These are phyloP conservation scores for Colletotrichum destructivum DNA, from an alignment of 2,329 filamentous ascomycete genomes.

Conservation along the genomic window DNA sequence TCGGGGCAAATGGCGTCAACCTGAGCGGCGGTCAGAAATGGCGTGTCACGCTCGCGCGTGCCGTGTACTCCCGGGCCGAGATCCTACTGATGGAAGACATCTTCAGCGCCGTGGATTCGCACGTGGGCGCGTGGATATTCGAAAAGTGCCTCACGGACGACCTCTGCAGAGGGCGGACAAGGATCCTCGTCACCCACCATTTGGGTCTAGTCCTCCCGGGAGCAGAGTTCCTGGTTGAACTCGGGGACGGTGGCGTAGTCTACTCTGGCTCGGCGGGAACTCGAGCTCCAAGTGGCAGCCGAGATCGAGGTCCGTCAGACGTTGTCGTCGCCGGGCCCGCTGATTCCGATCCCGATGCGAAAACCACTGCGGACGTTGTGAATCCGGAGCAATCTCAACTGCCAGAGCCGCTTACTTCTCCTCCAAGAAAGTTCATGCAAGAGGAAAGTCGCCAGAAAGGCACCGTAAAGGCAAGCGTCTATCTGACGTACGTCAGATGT, in stretches of 20 bases:
- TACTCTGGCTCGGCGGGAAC: slow-evolving; percentile 64
- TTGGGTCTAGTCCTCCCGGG: slow-evolving; percentile 79
- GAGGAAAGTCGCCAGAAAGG: slow-evolving; percentile 82
- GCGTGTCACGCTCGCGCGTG: slow-evolving; percentile 84
- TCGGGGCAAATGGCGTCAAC: slow-evolving; percentile 88
- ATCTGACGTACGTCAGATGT: slow-evolving; percentile 75
- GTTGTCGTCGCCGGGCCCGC: no score
- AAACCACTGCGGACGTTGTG: slow-evolving; percentile 63
- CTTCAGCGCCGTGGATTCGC: slow-evolving; percentile 86
- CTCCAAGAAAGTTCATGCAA: slow-evolving; percentile 70
- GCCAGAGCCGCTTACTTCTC: no score
- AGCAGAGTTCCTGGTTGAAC: slow-evolving; percentile 81
- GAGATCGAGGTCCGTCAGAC: no score
- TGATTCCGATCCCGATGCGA: slow-evolving; percentile 57
- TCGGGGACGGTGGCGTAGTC: slow-evolving; percentile 77
- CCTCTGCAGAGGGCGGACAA: slow-evolving; percentile 77
- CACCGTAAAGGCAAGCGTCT: slow-evolving; percentile 76
- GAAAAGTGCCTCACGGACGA: slow-evolving; percentile 82
- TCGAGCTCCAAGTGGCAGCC: no score
- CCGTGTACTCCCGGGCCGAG: slow-evolving; percentile 83
- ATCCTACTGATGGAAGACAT: slow-evolving; percentile 87
- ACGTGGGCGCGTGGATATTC: slow-evolving; percentile 84
- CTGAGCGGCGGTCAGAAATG: slow-evolving; percentile 88
- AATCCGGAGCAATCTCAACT: slow-evolving; percentile 61
- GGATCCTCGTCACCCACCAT: slow-evolving; percentile 87